Conservation (phyloP, 257 asterid species). For the Anisodus tanguticus region DNA sequence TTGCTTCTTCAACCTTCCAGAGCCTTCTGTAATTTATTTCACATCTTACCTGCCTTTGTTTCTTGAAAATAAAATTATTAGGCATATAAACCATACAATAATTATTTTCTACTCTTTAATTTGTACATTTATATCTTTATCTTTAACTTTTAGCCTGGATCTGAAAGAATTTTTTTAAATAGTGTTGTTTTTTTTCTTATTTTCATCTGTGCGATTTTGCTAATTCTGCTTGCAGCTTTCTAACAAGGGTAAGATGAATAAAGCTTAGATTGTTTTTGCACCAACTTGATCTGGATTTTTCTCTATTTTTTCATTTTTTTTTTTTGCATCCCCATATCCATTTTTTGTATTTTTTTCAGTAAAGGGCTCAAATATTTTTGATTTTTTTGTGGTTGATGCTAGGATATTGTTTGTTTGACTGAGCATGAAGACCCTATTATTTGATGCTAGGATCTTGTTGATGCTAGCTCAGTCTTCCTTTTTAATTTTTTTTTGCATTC, state of each 20-base stretch:
- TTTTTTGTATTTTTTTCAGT: not conserved
- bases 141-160: not conserved
- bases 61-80: not conserved
- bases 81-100: not conserved
- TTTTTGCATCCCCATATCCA: not conserved
- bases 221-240: not conserved
- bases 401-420: not conserved
- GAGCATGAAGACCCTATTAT: not conserved
- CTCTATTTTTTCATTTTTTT: not conserved
- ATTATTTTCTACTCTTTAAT: not conserved
- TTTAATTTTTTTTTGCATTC: too few relatives aligned
- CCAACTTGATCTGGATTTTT: not conserved
- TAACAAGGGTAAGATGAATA: not conserved
- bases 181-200: not conserved
- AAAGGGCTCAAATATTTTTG: not conserved
- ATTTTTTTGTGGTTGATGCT: not conserved
- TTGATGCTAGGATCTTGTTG: not conserved
- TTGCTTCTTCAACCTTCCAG: conserved; percentile 25
- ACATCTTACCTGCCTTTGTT: conserved; percentile 8
- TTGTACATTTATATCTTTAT: not conserved
- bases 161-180: not conserved
- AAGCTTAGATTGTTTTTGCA: not conserved
- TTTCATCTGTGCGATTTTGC: conserved; percentile 14
- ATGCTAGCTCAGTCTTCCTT: not conserved
- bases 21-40: conserved; percentile 7